Percentiles rank a stretch among this genome's conserved stretches.
Conservation (phyloP, 106 monocot species). For the Chionographis japonica region DNA sequence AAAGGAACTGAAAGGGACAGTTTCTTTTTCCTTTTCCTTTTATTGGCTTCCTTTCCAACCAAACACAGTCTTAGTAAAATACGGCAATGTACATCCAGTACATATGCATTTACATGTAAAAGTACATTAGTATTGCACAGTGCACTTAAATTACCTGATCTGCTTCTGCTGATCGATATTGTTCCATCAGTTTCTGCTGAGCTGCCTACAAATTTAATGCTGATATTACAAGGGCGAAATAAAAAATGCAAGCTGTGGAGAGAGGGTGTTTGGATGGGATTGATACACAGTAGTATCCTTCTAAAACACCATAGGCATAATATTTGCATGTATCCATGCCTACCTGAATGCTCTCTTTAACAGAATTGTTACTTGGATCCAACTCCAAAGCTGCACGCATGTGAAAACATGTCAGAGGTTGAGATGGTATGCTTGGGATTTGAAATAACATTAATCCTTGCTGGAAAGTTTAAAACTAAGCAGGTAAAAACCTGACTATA, state of each 20-base stretch:
- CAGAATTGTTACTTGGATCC: slow-evolving; percentile 43
- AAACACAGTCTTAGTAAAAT: neutral
- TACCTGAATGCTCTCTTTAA: slow-evolving; percentile 53
- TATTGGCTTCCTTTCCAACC: too few relatives aligned
- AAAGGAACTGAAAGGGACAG: too few relatives aligned
- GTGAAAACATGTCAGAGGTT: slow-evolving; percentile 1
- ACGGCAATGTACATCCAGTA: neutral
- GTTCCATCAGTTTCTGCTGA: slow-evolving; percentile 36
- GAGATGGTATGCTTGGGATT: neutral
- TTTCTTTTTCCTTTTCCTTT: too few relatives aligned
- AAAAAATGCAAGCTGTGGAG: neutral
- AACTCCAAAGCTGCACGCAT: slow-evolving; percentile 34
- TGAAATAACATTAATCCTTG: neutral
- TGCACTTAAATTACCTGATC: slow-evolving; percentile 17
- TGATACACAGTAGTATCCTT: neutral
- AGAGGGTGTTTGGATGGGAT: too few relatives aligned
- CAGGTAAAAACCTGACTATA: neutral
- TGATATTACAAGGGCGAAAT: neutral
- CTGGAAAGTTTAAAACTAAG: neutral
- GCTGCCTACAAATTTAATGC: slow-evolving; percentile 27
- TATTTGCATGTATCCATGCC: neutral
- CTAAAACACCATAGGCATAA: neutral
- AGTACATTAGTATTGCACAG: neutral
- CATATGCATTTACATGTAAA: neutral
- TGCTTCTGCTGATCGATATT: neutral